Evolutionary conservation across 129 eudicot species (phyloP).

Genomic region (Arctium minus): DNA sequence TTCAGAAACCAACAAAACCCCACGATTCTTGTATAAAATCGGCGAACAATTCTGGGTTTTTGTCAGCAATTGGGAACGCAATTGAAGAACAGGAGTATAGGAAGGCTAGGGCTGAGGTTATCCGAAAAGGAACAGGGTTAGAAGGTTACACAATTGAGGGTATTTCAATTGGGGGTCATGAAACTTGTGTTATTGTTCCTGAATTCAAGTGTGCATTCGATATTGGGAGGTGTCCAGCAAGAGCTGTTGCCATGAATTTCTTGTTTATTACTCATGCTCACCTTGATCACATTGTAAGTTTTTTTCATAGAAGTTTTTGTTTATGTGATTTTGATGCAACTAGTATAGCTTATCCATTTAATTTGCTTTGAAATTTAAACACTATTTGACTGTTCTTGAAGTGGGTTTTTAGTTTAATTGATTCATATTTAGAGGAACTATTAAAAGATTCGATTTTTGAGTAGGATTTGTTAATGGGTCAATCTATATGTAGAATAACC

Average conservation of each 20-base stretch:
- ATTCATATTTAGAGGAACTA: neutral
- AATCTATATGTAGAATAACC: neutral
- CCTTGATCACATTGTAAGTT: slow-evolving; percentile 92
- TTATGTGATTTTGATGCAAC: neutral
- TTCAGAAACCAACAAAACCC: slow-evolving; percentile 15
- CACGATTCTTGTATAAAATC: slow-evolving; percentile 18
- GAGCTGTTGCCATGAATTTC: slow-evolving; percentile 86
- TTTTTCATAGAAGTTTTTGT: neutral
- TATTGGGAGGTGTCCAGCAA: slow-evolving; percentile 88
- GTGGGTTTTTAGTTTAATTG: neutral
- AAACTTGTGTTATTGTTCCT: slow-evolving; percentile 87
- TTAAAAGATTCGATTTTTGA: neutral
- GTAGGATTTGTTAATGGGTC: neutral
- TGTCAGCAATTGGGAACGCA: slow-evolving; percentile 82
- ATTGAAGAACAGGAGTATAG: slow-evolving; percentile 95
- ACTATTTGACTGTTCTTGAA: neutral
- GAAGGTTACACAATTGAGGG: slow-evolving; percentile 81
- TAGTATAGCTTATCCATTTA: neutral
- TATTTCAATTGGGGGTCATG: slow-evolving; percentile 84
- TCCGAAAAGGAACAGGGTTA: slow-evolving; percentile 53
- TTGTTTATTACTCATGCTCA: slow-evolving; percentile 94
- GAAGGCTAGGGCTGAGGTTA: slow-evolving; percentile 85
- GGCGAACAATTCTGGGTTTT: slow-evolving; percentile 52
- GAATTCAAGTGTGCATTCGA: slow-evolving; percentile 84
- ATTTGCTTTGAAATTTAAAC: neutral